Base-by-base conservation (phyloP, 805 yeast species). In the Candida xyloterini region DNA sequence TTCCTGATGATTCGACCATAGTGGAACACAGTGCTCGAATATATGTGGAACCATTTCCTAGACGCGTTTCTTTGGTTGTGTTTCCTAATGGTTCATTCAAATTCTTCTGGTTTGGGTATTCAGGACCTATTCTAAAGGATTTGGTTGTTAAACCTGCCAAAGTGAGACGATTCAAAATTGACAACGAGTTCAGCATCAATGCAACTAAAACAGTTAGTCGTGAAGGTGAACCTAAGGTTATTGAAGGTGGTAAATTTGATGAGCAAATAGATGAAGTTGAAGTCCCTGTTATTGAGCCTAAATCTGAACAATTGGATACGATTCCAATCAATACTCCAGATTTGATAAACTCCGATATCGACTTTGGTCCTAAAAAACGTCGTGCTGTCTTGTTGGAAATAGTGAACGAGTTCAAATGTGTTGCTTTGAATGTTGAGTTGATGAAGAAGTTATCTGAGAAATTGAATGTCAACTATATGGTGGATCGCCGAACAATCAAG, bases 401-500 rank as follows among this genome's bases (percentile, higher is more conserved):
- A 5, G 57, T 62, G 5, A 67, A 71, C 21, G 51, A 64, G 21
- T 67, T 67, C 11, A 83, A 81, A 11, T 72, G 74, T 3, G 48
- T 68, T 5, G 65, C 66, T 20, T 62, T 74, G 1, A 71, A 74
- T n/a, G 53, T 50, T 11, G 60, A 55, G 8, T 61, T 80, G 25
- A 53, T 65, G 27, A 65, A 62, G 8, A 57, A 52, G 5, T 48
- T 80, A 1, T 67, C 76, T n/a, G 66, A 62, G 3, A 49, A 46
- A 13, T 47, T 73, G 46, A 71, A 70, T 0, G 65, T 73, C 10
- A 58, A 57, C 21, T 54, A 60, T 26, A 27, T 30, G 1, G 65
- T 79, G 13, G 90, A 83, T 48, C 69, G 75, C 24, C 71, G 70
- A 37, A 83, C 90, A 0, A 51, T 76, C 10, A 51, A 55, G 6